phyloP scores from a whole-genome alignment of 116 monocot species.

The Dioscorea cayenensis region DNA sequence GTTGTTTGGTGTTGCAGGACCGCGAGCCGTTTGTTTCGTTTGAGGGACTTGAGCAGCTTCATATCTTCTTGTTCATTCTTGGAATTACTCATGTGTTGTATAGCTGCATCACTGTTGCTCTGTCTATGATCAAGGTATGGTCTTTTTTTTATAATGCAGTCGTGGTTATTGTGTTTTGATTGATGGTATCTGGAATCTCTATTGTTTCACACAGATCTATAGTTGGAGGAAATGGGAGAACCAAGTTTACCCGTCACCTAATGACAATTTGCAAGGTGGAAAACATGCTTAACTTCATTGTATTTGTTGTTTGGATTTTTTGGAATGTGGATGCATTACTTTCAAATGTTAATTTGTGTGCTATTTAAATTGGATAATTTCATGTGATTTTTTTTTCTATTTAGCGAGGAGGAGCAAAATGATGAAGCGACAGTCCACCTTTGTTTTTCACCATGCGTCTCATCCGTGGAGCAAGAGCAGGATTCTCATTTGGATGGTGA shows the following conservation, averaged over 20 bases:
- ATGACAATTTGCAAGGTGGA: constrained; percentile 60
- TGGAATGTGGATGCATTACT: neutral
- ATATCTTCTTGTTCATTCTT: constrained; percentile 72
- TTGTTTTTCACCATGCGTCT: constrained; percentile 83
- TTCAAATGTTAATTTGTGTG: neutral
- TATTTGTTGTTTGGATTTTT: neutral
- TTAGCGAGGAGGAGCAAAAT: constrained; percentile 49
- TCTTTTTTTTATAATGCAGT: neutral
- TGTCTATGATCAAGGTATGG: constrained; percentile 68
- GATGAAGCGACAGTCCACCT: constrained; percentile 74
- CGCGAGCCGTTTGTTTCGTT: constrained; percentile 79
- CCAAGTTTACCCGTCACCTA: constrained; percentile 32
- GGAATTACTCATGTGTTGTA: constrained; percentile 81
- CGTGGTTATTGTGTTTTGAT: neutral
- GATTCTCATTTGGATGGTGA: constrained; percentile 87
- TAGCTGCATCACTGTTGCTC: constrained; percentile 61
- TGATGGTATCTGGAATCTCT: neutral
- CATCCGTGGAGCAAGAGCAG: constrained; percentile 94
- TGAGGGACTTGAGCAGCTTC: constrained; percentile 80
- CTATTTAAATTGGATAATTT: neutral
- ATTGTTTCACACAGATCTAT: constrained; percentile 43
- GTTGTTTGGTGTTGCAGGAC: constrained; percentile 23
- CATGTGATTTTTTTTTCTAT: neutral
- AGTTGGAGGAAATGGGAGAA: constrained; percentile 86
- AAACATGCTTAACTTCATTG: neutral